These are phyloP conservation scores for Fusarium odoratissimum DNA, from an alignment of 2,329 filamentous ascomycete genomes.

Conservation along the genomic window DNA sequence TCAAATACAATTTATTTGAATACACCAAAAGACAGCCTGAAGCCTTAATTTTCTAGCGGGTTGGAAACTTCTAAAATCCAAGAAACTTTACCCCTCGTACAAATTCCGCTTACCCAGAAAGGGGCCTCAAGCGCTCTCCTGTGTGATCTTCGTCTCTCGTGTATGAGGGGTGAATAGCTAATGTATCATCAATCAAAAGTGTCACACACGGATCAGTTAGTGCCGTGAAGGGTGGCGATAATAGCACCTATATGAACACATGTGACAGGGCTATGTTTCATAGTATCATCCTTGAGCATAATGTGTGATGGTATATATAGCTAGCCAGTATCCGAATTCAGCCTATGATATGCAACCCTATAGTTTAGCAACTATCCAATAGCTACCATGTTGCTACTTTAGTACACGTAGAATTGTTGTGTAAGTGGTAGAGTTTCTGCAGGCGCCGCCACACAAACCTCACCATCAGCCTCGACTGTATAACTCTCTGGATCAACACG, in stretches of 20 bases:
- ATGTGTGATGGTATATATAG: background rate
- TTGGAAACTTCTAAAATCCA: background rate
- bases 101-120: background rate
- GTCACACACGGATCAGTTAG: slow-evolving; percentile 4
- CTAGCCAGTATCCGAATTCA: background rate
- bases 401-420: slow-evolving; percentile 83
- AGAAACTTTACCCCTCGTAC: background rate
- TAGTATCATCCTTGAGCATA: background rate
- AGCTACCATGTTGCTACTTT: slow-evolving; percentile 23
- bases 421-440: slow-evolving; percentile 77
- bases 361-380: background rate
- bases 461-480: slow-evolving; percentile 85
- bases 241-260: background rate
- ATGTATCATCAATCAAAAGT: slow-evolving; percentile 5
- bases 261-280: background rate
- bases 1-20: slow-evolving; percentile 25
- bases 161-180: background rate
- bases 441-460: slow-evolving; percentile 78
- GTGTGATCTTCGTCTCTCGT: slow-evolving; percentile 7
- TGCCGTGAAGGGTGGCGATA: background rate
- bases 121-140: background rate
- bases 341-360: background rate
- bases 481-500: slow-evolving; percentile 92
- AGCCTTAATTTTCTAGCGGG: background rate
- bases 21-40: background rate